phyloP scores from a whole-genome alignment of 331 rosid genomes.

The Acacia concinna region DNA sequence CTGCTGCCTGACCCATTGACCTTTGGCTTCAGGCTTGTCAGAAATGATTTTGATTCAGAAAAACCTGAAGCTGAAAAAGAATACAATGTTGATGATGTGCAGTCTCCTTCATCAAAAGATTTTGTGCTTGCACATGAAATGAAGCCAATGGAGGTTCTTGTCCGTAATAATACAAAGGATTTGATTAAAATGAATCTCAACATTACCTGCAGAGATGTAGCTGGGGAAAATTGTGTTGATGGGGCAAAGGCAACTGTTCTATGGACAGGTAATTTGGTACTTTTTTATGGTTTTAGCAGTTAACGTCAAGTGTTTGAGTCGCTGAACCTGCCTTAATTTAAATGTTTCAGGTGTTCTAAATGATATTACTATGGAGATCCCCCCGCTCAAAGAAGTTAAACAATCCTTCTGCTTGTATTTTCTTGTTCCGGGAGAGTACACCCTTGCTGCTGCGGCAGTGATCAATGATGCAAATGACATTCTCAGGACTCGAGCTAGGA shows the following conservation, averaged over 20 bases:
- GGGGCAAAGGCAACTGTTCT: constrained; percentile 83
- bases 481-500: constrained; percentile 80
- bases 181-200: constrained; percentile 78
- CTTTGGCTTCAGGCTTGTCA: constrained; percentile 76
- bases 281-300: background rate
- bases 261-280: constrained; percentile 69
- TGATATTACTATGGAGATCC: constrained; percentile 77
- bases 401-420: constrained; percentile 87
- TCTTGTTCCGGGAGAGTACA: constrained; percentile 93
- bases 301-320: background rate
- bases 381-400: constrained; percentile 68
- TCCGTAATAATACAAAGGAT: constrained; percentile 95
- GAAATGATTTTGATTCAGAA: constrained; percentile 41
- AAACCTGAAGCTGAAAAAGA: constrained; percentile 37
- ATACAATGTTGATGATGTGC: constrained; percentile 27
- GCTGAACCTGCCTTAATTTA: constrained; percentile 15
- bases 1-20: constrained; percentile 96
- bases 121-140: constrained; percentile 76
- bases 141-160: constrained; percentile 88
- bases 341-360: constrained; percentile 63
- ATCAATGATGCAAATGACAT: constrained; percentile 82
- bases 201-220: constrained; percentile 88
- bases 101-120: constrained; percentile 51
- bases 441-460: constrained; percentile 75
- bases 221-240: constrained; percentile 90